Base-by-base conservation (phyloP, 495 filamentous ascomycete genomes). In the Ramalina intermedia region DNA sequence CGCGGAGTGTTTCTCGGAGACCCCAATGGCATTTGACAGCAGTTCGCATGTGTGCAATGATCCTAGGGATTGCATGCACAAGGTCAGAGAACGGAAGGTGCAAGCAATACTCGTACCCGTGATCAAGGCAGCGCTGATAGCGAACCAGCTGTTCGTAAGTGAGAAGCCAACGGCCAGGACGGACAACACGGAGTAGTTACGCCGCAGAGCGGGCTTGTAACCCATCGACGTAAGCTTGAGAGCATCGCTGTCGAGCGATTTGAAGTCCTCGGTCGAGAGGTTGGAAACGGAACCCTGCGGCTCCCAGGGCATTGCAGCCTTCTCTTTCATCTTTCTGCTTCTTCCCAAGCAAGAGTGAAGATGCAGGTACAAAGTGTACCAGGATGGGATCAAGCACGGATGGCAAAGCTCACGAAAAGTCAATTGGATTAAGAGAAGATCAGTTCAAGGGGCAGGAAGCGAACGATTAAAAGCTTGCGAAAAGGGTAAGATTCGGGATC, bases 131-230 rank as follows among this genome's bases (percentile, higher is more conserved):
- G 72, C 70, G 1, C 70, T 73, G 48, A 82, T 76, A 35, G 72
- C 78, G 55, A 77, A 78, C 78, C 78, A 81, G 6, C 75, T 78
- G 58, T 82, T 80, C 39, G 76, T 78, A 49, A 82, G 68, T 23
- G 70, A 74, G 66, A 80, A 81, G 29, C 74, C 72, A 33, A 77
- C 69, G 24, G 75, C 77, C 4, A 81, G 66, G 16, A 81, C 64
- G 4, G 71, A 73, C 56, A 73, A 67, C 49, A 75, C 65, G 23
- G 66, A 72, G 61, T 77, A 80, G 50, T 80, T 78, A 48, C 77
- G 70, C 46, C 68, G 62, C 62, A 80, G 64, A 41, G 76, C 70
- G 52, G 78, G 75, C 6, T 64, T 66, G 55, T 79, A 80, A 12
- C 77, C 77, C 75, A 81, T 78, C 43, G 73, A 70, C 1, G 60